phyloP scores from a whole-genome alignment of 2,329 filamentous ascomycete species.

The Xylaria sp. region DNA sequence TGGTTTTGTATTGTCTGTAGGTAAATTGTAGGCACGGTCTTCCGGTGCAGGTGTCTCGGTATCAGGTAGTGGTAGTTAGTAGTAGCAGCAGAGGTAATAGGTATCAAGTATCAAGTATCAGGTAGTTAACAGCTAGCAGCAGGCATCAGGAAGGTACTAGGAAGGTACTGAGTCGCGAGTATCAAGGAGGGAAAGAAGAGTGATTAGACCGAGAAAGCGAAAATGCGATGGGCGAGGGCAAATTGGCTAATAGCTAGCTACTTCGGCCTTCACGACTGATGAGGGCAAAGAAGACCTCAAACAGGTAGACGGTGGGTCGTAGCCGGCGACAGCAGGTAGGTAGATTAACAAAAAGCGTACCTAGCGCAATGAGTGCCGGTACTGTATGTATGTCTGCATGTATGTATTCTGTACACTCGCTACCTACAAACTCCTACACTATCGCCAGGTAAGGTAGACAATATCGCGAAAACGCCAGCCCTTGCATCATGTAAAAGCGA shows the following conservation, averaged over 20 bases:
- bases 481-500: slow-evolving; percentile 18
- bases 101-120: slow-evolving; percentile 9
- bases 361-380: slow-evolving; percentile 25
- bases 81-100: slow-evolving; percentile 12
- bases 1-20: slow-evolving; percentile 25
- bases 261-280: slow-evolving; percentile 44
- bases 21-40: not conserved
- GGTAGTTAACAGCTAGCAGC: too few species aligned
- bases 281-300: slow-evolving; percentile 33
- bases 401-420: not conserved
- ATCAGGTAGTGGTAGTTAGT: slow-evolving; percentile 17
- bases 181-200: slow-evolving; percentile 18
- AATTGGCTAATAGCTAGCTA: slow-evolving; percentile 46
- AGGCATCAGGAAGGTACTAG: not conserved
- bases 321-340: slow-evolving; percentile 24
- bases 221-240: slow-evolving; percentile 4
- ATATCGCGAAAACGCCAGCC: slow-evolving; percentile 25
- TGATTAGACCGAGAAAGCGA: slow-evolving; percentile 19
- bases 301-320: slow-evolving; percentile 35
- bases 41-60: slow-evolving; percentile 41
- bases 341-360: slow-evolving; percentile 28
- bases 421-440: not conserved
- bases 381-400: slow-evolving; percentile 8
- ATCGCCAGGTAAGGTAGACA: slow-evolving; percentile 17
- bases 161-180: slow-evolving; percentile 1